phyloP scores from a whole-genome alignment of 2,329 filamentous ascomycete genomes.

The Colletotrichum trifolii region DNA sequence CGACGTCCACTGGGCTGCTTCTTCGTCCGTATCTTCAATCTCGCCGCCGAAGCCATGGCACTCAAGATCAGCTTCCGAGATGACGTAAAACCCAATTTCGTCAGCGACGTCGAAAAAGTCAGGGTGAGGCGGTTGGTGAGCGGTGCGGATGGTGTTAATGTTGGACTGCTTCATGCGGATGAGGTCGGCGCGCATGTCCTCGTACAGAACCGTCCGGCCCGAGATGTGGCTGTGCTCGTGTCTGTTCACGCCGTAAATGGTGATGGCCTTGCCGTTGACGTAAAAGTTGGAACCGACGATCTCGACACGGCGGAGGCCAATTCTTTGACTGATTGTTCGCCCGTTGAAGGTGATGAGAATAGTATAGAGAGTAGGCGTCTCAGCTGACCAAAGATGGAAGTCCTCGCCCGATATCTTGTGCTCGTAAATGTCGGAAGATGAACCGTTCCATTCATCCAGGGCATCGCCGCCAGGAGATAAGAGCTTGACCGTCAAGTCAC shows the following conservation, averaged over 20 bases:
- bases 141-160: constrained; percentile 76
- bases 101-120: constrained; percentile 70
- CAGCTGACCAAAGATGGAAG: constrained; percentile 75
- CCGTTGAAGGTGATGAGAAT: constrained; percentile 50
- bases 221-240: constrained; percentile 75
- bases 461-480: constrained; percentile 20
- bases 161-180: constrained; percentile 75
- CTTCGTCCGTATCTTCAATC: constrained; percentile 44
- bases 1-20: constrained; percentile 58
- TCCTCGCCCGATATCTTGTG: constrained; percentile 54
- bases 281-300: constrained; percentile 69
- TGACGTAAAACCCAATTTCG: constrained; percentile 72
- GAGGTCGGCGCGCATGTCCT: constrained; percentile 69
- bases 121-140: constrained; percentile 72
- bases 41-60: constrained; percentile 62
- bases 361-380: constrained; percentile 72
- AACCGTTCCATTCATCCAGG: constrained; percentile 33
- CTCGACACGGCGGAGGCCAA: constrained; percentile 73
- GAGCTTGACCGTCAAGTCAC: constrained; percentile 8
- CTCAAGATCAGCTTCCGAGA: constrained; percentile 67
- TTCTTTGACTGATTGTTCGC: constrained; percentile 60
- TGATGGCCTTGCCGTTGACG: constrained; percentile 74
- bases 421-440: constrained; percentile 41
- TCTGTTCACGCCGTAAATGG: constrained; percentile 76
- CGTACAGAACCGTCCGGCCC: constrained; percentile 70